Conservation (phyloP, 306 rosid species). For the Hylodesmum podocarpum region DNA sequence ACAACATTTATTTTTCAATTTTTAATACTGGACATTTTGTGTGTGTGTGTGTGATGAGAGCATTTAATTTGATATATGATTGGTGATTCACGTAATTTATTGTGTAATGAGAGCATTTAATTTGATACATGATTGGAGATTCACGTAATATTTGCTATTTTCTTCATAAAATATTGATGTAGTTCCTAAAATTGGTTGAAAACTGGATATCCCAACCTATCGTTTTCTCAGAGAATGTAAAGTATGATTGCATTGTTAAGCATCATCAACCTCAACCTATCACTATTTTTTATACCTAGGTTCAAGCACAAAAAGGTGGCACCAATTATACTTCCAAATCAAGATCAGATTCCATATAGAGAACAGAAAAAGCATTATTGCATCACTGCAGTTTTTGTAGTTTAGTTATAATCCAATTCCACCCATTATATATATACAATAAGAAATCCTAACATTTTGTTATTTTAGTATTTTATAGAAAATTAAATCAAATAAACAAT, state of each 20-base stretch:
- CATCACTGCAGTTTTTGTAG: neutral
- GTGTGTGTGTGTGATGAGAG: neutral
- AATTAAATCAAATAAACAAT: neutral
- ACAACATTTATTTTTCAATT: no score
- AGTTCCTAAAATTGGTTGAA: neutral
- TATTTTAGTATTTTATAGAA: neutral
- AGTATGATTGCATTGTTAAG: neutral
- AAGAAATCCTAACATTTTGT: neutral
- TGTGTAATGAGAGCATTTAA: neutral
- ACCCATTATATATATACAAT: neutral
- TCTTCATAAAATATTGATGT: conserved; percentile 8
- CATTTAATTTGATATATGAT: neutral
- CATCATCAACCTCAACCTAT: neutral
- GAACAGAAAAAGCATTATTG: neutral
- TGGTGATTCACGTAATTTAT: no score
- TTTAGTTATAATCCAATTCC: neutral
- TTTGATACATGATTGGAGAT: neutral
- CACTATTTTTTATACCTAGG: no score
- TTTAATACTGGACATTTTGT: neutral
- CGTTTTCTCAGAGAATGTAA: neutral
- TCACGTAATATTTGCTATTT: neutral
- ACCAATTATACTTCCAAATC: neutral
- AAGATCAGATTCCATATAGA: neutral
- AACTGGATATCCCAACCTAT: neutral
- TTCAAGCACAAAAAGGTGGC: neutral